These are phyloP conservation scores for Exophiala sp. DNA, from an alignment of 2,329 filamentous ascomycete genomes.

Conservation along the genomic window DNA sequence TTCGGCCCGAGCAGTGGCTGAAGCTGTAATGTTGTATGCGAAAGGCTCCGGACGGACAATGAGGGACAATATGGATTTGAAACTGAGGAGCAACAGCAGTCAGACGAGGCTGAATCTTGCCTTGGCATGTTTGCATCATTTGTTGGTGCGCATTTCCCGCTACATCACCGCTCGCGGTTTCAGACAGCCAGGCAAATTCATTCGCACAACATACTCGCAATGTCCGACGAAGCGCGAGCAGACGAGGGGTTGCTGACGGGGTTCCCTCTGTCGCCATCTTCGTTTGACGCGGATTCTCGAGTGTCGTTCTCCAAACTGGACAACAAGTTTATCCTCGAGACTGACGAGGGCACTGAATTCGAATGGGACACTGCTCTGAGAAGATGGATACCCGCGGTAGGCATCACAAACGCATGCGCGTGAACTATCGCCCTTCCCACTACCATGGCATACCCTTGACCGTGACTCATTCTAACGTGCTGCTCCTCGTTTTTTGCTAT, in stretches of 20 bases:
- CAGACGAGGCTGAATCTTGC: background rate
- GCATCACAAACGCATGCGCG: slow-evolving; percentile 22
- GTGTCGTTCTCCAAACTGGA: slow-evolving; percentile 84
- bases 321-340: slow-evolving; percentile 77
- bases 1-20: too few relatives aligned
- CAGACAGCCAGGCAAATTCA: background rate
- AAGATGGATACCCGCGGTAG: slow-evolving; percentile 70
- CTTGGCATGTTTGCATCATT: slow-evolving; percentile 2
- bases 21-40: too few relatives aligned
- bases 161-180: background rate
- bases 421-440: background rate
- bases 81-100: too few relatives aligned
- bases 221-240: slow-evolving; percentile 16
- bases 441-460: slow-evolving; percentile 7
- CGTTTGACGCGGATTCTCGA: slow-evolving; percentile 74
- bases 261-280: slow-evolving; percentile 56
- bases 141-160: background rate
- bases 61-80: too few relatives aligned
- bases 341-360: slow-evolving; percentile 79
- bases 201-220: background rate
- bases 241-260: slow-evolving; percentile 20
- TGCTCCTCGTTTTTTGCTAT: slow-evolving; percentile 18
- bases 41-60: too few relatives aligned
- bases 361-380: slow-evolving; percentile 70
- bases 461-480: slow-evolving; percentile 25